These are phyloP conservation scores for Fulvia fulva DNA, from an alignment of 2,329 filamentous ascomycete genomes.

Conservation along the genomic window DNA sequence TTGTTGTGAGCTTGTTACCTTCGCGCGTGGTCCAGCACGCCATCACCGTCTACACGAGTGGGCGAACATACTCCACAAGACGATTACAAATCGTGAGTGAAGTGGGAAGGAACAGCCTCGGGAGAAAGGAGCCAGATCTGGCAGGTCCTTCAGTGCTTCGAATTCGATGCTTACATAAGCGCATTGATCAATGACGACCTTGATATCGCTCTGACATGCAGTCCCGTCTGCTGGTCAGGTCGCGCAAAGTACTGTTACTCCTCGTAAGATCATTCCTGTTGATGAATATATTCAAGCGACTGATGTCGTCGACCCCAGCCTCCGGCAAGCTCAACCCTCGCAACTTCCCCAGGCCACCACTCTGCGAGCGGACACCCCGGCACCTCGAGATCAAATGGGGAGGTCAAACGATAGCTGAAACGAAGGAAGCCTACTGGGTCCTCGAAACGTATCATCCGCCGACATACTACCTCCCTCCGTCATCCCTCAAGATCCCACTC, in stretches of 20 bases:
- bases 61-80: not conserved
- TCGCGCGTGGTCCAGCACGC: not conserved
- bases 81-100: not conserved
- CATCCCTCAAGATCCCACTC: constrained; percentile 47
- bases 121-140: not conserved
- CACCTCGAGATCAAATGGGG: constrained; percentile 56
- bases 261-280: not conserved
- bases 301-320: constrained; percentile 18
- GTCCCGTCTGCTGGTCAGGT: not conserved
- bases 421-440: constrained; percentile 58
- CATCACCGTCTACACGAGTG: not conserved
- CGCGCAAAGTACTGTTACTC: not conserved
- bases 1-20: not conserved
- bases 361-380: constrained; percentile 51
- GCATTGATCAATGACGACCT: not conserved
- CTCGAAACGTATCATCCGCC: constrained; percentile 61
- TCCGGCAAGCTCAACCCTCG: constrained; percentile 53
- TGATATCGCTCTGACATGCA: not conserved
- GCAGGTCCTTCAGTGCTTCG: not conserved
- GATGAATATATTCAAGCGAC: constrained; percentile 13
- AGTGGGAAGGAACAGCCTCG: not conserved
- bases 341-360: constrained; percentile 56
- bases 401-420: constrained; percentile 54
- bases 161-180: not conserved
- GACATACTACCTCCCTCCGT: constrained; percentile 59